Conservation (phyloP, 2,329 filamentous ascomycete genomes). For the Huntiella omanensis region DNA sequence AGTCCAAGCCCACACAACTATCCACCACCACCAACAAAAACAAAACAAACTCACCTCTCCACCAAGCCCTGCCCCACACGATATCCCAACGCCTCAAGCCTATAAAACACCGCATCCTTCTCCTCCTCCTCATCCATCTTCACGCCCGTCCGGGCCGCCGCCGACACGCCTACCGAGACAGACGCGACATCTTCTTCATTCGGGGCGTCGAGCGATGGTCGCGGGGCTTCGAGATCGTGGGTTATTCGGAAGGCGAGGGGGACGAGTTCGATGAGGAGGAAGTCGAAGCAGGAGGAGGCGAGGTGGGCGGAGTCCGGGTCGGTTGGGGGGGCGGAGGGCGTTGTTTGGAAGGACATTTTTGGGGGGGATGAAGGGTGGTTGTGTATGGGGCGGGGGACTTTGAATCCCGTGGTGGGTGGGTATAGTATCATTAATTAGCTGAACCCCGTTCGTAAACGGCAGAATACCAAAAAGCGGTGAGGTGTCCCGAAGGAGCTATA, state of each 20-base stretch:
- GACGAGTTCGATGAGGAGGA: constrained; percentile 90
- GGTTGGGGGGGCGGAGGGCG: constrained; percentile 49
- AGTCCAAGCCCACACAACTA: background rate
- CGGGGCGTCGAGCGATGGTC: constrained; percentile 17
- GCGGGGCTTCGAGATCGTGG: constrained; percentile 42
- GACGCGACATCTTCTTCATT: constrained; percentile 1
- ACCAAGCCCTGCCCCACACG: constrained; percentile 81
- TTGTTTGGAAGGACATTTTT: constrained; percentile 54
- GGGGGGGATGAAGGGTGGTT: background rate
- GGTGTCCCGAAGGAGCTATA: no score
- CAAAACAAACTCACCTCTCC: constrained; percentile 43
- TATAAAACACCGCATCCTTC: constrained; percentile 66
- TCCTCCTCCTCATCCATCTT: constrained; percentile 59
- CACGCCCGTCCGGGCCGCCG: constrained; percentile 14
- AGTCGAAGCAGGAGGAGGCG: constrained; percentile 72
- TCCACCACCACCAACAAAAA: background rate
- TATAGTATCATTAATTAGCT: no score
- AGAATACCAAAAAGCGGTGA: no score
- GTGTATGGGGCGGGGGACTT: no score
- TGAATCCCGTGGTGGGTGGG: no score
- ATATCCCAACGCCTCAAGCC: constrained; percentile 73
- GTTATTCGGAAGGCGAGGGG: constrained; percentile 81
- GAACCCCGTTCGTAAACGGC: no score
- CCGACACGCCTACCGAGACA: constrained; percentile 12
- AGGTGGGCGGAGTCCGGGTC: constrained; percentile 64